phyloP scores from a whole-genome alignment of 2,329 filamentous ascomycete genomes.

The Tolypocladium amazonense region DNA sequence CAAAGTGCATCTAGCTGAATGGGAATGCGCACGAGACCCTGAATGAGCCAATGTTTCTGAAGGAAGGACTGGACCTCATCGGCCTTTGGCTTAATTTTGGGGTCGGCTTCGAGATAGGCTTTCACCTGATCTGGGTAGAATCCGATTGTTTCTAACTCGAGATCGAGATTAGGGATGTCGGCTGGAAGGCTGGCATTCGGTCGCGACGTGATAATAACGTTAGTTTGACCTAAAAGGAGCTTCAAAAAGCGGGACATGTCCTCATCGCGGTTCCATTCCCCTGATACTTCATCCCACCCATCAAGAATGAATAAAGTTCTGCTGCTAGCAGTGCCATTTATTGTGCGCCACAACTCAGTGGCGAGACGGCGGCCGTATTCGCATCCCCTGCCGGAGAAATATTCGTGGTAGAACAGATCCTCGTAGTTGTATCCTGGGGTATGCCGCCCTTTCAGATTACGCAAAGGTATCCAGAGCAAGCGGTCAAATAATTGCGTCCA shows the following conservation, averaged over 20 bases:
- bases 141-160: conserved; percentile 29
- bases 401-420: conserved; percentile 16
- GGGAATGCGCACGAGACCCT: conserved; percentile 28
- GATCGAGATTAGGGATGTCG: conserved; percentile 12
- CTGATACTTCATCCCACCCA: conserved; percentile 29
- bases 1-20: conserved; percentile 34
- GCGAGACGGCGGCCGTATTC: conserved; percentile 6
- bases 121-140: conserved; percentile 24
- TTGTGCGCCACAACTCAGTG: conserved; percentile 6
- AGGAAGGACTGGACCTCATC: conserved; percentile 22
- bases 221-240: conserved; percentile 18
- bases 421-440: conserved; percentile 10
- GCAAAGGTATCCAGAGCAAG: conserved; percentile 27
- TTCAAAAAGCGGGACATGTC: conserved; percentile 13
- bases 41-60: conserved; percentile 17
- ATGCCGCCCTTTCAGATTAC: conserved; percentile 16
- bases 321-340: neutral
- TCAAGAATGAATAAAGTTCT: conserved; percentile 29
- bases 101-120: conserved; percentile 14
- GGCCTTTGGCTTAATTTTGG: conserved; percentile 2
- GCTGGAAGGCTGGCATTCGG: conserved; percentile 12
- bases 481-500: conserved; percentile 19
- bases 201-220: conserved; percentile 30
- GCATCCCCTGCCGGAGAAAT: conserved; percentile 9
- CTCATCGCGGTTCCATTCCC: conserved; percentile 5